phyloP scores from a whole-genome alignment of 1,139 yeast species.

The Taphrina sp. region DNA sequence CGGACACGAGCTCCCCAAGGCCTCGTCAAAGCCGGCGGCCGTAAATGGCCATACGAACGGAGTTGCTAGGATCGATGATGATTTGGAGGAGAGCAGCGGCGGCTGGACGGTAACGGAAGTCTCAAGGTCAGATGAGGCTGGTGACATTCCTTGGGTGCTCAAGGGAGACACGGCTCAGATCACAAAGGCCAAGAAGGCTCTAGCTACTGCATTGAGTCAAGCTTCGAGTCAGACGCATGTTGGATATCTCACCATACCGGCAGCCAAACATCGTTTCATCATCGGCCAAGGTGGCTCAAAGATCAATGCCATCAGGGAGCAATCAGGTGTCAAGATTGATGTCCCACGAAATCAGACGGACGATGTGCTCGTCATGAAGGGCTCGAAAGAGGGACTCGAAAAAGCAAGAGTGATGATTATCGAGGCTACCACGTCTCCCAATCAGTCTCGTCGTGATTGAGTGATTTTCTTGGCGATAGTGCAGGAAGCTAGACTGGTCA shows the following conservation, averaged over 20 bases:
- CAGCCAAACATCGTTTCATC: slow-evolving; percentile 55
- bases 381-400: slow-evolving; percentile 50
- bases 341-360: slow-evolving; percentile 58
- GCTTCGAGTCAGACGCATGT: slow-evolving; percentile 44
- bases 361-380: slow-evolving; percentile 43
- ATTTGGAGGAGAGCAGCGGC: slow-evolving; percentile 23
- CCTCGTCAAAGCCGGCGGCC: not conserved
- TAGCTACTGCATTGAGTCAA: slow-evolving; percentile 39
- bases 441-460: no score
- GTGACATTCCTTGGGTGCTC: slow-evolving; percentile 39
- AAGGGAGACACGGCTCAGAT: slow-evolving; percentile 42
- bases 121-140: slow-evolving; percentile 47
- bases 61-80: slow-evolving; percentile 34
- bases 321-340: slow-evolving; percentile 58
- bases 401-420: slow-evolving; percentile 44
- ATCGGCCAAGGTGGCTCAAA: slow-evolving; percentile 77
- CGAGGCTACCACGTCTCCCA: slow-evolving; percentile 32
- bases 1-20: slow-evolving; percentile 33
- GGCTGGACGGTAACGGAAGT: slow-evolving; percentile 43
- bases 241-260: slow-evolving; percentile 54
- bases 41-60: slow-evolving; percentile 8
- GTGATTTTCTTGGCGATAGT: no score
- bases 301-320: slow-evolving; percentile 60
- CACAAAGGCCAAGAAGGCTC: slow-evolving; percentile 45
- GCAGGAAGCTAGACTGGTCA: no score